These are phyloP conservation scores for Nemania diffusa DNA, from an alignment of 2,329 filamentous ascomycete genomes.

Conservation along the genomic window DNA sequence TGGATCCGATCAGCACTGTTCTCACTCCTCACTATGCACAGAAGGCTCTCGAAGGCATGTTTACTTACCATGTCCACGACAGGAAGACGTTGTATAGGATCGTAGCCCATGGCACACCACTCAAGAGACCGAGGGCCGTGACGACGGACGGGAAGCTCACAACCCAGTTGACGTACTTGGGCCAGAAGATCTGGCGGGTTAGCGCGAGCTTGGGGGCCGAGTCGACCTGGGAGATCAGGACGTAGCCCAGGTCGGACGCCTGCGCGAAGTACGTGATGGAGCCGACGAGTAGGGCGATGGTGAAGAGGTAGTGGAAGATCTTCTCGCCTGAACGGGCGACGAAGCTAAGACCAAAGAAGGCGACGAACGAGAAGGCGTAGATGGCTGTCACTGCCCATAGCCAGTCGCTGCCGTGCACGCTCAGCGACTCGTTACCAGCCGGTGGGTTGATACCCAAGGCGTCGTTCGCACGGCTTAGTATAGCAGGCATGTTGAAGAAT, in stretches of 20 bases:
- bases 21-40: neutral
- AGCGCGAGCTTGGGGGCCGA: slow-evolving; percentile 44
- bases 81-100: slow-evolving; percentile 62
- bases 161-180: slow-evolving; percentile 64
- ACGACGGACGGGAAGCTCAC: slow-evolving; percentile 59
- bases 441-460: slow-evolving; percentile 61
- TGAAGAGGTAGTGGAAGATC: slow-evolving; percentile 68
- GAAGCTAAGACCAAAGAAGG: slow-evolving; percentile 54
- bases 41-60: neutral
- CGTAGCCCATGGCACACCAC: slow-evolving; percentile 66
- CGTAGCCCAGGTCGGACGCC: slow-evolving; percentile 63
- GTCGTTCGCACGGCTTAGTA: slow-evolving; percentile 51
- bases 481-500: slow-evolving; percentile 20
- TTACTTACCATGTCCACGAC: slow-evolving; percentile 58
- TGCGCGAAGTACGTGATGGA: slow-evolving; percentile 62
- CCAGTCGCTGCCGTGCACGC: slow-evolving; percentile 63
- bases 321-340: slow-evolving; percentile 58
- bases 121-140: slow-evolving; percentile 61
- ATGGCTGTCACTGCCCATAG: slow-evolving; percentile 64
- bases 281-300: slow-evolving; percentile 60
- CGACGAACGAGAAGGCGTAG: slow-evolving; percentile 59
- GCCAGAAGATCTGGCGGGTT: slow-evolving; percentile 64
- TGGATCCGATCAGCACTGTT: slow-evolving; percentile 30
- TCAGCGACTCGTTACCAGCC: slow-evolving; percentile 53
- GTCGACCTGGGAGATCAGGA: slow-evolving; percentile 52